A percentile compares a stretch with the other conserved stretches of the same genome.
Evolutionary conservation across 176 grass and related monocot genomes (phyloP).

Genomic region (Musa troglodytarum): DNA sequence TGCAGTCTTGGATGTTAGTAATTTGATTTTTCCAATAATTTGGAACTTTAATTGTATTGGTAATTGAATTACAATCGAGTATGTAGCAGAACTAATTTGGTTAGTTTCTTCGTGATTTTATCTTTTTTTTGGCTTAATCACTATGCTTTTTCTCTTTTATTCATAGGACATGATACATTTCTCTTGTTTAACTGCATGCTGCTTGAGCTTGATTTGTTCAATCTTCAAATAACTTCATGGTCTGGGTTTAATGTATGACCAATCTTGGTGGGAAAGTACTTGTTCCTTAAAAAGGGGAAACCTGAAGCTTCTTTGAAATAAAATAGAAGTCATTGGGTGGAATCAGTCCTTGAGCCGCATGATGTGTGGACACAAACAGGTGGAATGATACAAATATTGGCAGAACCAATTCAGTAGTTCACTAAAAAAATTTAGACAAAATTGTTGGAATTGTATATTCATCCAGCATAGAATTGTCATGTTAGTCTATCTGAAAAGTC

Average conservation of each 20-base stretch:
- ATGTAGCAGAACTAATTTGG: neutral
- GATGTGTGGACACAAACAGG: neutral
- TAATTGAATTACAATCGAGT: neutral
- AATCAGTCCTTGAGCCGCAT: too few relatives aligned
- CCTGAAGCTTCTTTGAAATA: neutral
- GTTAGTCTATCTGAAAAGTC: neutral
- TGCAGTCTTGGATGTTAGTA: slow-evolving; percentile 76
- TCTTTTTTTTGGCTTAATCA: neutral
- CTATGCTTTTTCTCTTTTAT: neutral
- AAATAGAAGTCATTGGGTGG: too few relatives aligned
- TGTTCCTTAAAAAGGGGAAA: neutral
- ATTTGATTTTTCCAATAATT: slow-evolving; percentile 6
- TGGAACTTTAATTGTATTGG: neutral
- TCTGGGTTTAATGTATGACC: neutral
- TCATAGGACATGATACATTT: neutral
- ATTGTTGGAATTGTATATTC: too few relatives aligned
- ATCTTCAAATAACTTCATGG: neutral
- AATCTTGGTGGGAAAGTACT: neutral
- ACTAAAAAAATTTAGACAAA: too few relatives aligned
- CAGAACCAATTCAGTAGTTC: neutral
- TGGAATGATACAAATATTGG: neutral
- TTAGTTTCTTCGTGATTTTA: neutral
- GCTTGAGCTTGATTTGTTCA: neutral
- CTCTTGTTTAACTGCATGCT: neutral
- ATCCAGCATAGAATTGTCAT: too few relatives aligned